Base-by-base conservation (phyloP, 768 basidiomycete species). In the Trametopsis cervina region DNA sequence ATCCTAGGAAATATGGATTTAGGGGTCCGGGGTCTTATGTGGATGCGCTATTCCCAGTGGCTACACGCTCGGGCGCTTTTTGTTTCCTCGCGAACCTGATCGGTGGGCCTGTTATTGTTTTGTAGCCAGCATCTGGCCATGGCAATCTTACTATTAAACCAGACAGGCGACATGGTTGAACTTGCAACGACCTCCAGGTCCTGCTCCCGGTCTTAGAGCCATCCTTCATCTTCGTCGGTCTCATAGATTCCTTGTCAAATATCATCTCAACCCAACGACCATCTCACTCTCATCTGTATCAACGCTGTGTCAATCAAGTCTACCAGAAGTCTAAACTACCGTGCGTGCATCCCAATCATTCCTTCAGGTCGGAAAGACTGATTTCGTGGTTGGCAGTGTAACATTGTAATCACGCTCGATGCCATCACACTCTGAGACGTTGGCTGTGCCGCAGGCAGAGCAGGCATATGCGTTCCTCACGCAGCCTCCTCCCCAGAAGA, bases 401-500 rank as follows among this genome's bases (percentile, higher is more conserved):
- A 4, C n/a, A 46, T 18, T 33, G 2, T 41, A 47, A 24, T 39
- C 38, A 40, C 43, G 21, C 43, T 22, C n/a, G 22, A 43, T 49
- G 48, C 41, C 27, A 22, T 9, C 40, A 13, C 48, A 33, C 25
- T 42, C 48, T 36, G 48, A 42, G 3, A 49, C 33, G 38, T 27
- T 25, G 9, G 39, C 46, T 4, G 23, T 11, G 20, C 43, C 44
- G 10, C 15, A 26, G 33, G 50, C 50, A 23, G n/a, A n/a, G n/a
- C 43, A 33, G 15, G 43, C 26, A 44, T 52, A 52, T 29, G 39
- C 51, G 13, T 52, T 47, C 25, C 51, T 52, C 20, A 10, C 51
- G 17, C 51, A 52, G 41, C 45, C 51, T 13, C 51, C 51, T n/a
- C n/a, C n/a, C n/a, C n/a, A n/a, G n/a, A n/a, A n/a, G n/a, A n/a